These are phyloP conservation scores for Sarocladium brachiariae DNA, from an alignment of 2,329 filamentous ascomycete species.

Conservation along the genomic window DNA sequence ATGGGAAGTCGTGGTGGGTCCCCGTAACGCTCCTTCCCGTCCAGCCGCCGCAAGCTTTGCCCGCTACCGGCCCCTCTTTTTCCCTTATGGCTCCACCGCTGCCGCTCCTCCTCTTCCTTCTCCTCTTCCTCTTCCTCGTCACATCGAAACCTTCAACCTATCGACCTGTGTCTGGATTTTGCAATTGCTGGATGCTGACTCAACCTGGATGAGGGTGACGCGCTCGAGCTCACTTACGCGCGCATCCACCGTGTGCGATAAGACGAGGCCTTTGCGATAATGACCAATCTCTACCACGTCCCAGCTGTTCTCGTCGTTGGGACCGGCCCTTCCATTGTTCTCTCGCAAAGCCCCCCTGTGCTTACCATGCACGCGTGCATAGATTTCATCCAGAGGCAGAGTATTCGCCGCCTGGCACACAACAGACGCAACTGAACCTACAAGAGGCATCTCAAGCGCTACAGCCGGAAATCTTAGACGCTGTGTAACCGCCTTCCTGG, in stretches of 20 bases:
- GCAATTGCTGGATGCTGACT: too few relatives aligned
- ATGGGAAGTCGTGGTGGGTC: neutral
- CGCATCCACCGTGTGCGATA: neutral
- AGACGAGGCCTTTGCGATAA: too few relatives aligned
- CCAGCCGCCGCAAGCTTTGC: conserved; percentile 1
- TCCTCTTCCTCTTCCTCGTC: neutral
- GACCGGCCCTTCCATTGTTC: neutral
- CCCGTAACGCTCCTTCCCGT: conserved; percentile 6
- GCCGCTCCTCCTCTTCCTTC: neutral
- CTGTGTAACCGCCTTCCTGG: conserved; percentile 2
- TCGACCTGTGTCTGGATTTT: neutral
- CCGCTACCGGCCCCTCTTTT: neutral
- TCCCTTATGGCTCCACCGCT: neutral
- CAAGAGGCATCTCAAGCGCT: neutral
- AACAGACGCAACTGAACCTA: neutral
- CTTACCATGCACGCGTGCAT: neutral
- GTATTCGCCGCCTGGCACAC: neutral
- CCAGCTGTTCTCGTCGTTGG: neutral
- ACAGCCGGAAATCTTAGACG: conserved; percentile 4
- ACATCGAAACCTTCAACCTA: neutral
- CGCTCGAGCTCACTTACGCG: neutral
- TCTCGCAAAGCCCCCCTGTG: neutral
- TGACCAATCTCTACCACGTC: neutral
- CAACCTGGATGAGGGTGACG: neutral
- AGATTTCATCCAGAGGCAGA: neutral